Evolutionary conservation across 805 yeast species (phyloP), one percentile per base, ranked within the genome.

Genomic region (Starmerella powellii): DNA sequence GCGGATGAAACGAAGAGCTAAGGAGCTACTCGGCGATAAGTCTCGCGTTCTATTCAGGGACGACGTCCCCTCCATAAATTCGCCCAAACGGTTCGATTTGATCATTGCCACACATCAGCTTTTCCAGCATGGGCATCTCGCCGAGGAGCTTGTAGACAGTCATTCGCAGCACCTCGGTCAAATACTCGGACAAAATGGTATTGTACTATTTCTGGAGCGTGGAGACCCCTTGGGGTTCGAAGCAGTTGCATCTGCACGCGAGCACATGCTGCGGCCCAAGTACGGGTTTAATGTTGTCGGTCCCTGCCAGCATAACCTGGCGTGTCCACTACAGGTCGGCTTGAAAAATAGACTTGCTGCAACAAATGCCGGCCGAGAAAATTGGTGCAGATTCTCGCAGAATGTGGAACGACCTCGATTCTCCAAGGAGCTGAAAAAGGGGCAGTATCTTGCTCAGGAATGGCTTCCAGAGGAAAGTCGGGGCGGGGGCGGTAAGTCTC

Each of bases 221-320:
- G 98, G 98, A 2, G 82, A 80, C 42, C 84, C 96, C 0, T 56
- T 77, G 26, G 97, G 97, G 0, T 84, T 84, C 56, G 98, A 91
- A 61, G 68, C 76, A 2, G 71, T 86, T 44, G 93, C 95, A 0
- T 68, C 95, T 41, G 95, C 96, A 4, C 70, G 98, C 55, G 95
- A 88, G 58, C 63, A 84, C 3, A 74, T 85, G 72, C 64, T 88
- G n/a, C 74, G 97, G 51, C 95, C 96, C 0, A 94, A 58, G n/a
- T 34, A 27, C 15, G 32, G 33, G 4, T 31, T 49, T 37, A 71
- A 72, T 31, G 68, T 88, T 8, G 56, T 88, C 16, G 95, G 95
- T 0, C 98, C 98, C 3, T 91, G 96, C 56, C 62, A 88, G 1
- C 96, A 91, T 58, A 95, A 85, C 54, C 73, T 78, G 11, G 71